Base-by-base conservation (phyloP, 495 filamentous ascomycete species). In the Trichodelitschia bisporula region DNA sequence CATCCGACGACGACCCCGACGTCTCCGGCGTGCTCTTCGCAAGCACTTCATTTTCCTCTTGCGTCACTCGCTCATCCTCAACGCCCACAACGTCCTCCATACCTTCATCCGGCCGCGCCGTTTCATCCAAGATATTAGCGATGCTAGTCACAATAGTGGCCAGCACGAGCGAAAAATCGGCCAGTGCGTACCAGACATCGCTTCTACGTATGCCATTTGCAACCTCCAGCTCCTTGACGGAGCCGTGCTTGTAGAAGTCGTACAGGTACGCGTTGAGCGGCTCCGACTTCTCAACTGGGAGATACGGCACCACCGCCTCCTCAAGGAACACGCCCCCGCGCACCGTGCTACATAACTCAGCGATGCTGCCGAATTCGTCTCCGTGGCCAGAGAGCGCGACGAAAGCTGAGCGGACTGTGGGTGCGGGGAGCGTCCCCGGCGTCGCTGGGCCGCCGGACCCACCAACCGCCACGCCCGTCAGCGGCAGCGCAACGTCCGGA, bases 211-310 rank as follows among this genome's bases (percentile, higher is more conserved):
- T 59, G 2, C 51, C 43, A 37, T 80, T 79, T 3, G 60, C 66
- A 3, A 24, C 48, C 11, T 58, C 55, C 4, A 83, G 50, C 0
- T 61, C 53, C 3, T 47, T 35, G 5, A 61, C 30, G 39, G 69
- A 59, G 3, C 74, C 76, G 36, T 82, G 63, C 43, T 62, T 67
- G 60, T 60, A 77, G 47, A 78, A 83, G 39, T 80, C 73, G 30
- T 66, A 64, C 5, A 82, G 49, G 37, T 77, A 78, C 0, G 71
- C 71, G 39, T 82, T 80, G 28, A 71, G 38, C 12, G 61, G 51
- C n/a, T 46, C 28, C 11, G 46, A 45, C 3, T 45, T 43, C 31
- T 67, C 58, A 16, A 66, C 55, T 0, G 66, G 58, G 32, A 80
- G 44, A 47, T 71, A 61, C 0, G 76, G 76, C 17, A 83, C 59